phyloP scores from a whole-genome alignment of 441 rosid genomes.

The Pelargonium australe region DNA sequence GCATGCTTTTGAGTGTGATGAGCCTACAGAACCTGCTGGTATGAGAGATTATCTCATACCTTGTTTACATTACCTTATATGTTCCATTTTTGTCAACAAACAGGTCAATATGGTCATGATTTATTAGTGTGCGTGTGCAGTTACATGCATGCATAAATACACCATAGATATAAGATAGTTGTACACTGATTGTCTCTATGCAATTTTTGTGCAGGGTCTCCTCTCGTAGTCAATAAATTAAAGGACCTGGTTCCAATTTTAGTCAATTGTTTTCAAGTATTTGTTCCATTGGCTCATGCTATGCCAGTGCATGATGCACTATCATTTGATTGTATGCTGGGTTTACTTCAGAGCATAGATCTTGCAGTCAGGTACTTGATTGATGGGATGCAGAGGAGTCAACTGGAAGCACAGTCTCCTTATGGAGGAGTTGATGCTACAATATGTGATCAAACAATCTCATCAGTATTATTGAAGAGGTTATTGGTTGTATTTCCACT shows the following conservation, averaged over 20 bases:
- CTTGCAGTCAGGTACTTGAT: slow-evolving; percentile 47
- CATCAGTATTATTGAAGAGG: slow-evolving; percentile 50
- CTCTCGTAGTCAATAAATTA: slow-evolving; percentile 38
- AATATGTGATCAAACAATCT: slow-evolving; percentile 38
- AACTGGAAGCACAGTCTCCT: slow-evolving; percentile 23
- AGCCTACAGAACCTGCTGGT: slow-evolving; percentile 46
- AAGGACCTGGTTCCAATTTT: slow-evolving; percentile 66
- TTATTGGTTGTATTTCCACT: slow-evolving; percentile 57
- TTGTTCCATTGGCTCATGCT: slow-evolving; percentile 47
- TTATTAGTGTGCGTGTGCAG: background rate
- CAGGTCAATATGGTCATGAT: background rate
- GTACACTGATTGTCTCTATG: slow-evolving; percentile 13
- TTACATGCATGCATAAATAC: background rate
- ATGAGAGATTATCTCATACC: slow-evolving; percentile 23
- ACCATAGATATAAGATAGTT: slow-evolving; percentile 1
- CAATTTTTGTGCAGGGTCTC: slow-evolving; percentile 38
- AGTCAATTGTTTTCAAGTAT: slow-evolving; percentile 63
- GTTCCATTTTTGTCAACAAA: slow-evolving; percentile 7
- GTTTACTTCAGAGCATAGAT: slow-evolving; percentile 57
- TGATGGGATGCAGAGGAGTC: slow-evolving; percentile 27
- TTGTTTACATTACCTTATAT: slow-evolving; percentile 5
- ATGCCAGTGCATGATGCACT: slow-evolving; percentile 38
- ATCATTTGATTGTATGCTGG: slow-evolving; percentile 55
- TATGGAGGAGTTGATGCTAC: slow-evolving; percentile 28
- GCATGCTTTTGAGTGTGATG: slow-evolving; percentile 51